phyloP scores from a whole-genome alignment of 495 filamentous ascomycete genomes.

The Penicillium malachiteum region DNA sequence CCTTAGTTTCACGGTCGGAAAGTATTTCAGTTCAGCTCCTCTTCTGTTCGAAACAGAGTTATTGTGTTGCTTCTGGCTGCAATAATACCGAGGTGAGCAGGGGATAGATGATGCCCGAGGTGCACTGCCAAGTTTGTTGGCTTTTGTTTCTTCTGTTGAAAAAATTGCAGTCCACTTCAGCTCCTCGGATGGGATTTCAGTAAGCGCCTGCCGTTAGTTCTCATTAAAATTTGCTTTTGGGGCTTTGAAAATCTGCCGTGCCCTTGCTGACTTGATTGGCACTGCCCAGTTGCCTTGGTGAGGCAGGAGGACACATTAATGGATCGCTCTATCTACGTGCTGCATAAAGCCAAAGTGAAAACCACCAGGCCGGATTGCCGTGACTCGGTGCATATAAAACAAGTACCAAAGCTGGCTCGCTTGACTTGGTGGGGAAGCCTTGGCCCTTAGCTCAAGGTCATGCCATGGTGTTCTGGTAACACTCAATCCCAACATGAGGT shows the following conservation, averaged over 20 bases:
- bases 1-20: not conserved
- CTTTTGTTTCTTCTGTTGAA: not conserved
- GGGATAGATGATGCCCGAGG: too few relatives aligned
- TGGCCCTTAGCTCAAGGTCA: not conserved
- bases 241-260: not conserved
- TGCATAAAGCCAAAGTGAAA: constrained; percentile 18
- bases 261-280: not conserved
- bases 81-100: too few relatives aligned
- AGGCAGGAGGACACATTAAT: constrained; percentile 9
- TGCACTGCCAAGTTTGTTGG: not conserved
- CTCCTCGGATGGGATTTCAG: too few relatives aligned
- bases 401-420: not conserved
- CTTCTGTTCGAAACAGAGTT: too few relatives aligned
- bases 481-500: not conserved
- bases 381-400: not conserved
- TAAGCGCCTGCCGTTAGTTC: not conserved
- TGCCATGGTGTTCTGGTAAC: not conserved
- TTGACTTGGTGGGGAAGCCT: not conserved
- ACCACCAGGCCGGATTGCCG: not conserved
- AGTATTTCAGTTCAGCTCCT: too few relatives aligned
- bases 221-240: not conserved
- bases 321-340: constrained; percentile 30
- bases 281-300: constrained; percentile 3
- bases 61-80: too few relatives aligned
- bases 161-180: too few relatives aligned